These are phyloP conservation scores for Fusarium coicis DNA, from an alignment of 2,329 filamentous ascomycete genomes.

Conservation along the genomic window DNA sequence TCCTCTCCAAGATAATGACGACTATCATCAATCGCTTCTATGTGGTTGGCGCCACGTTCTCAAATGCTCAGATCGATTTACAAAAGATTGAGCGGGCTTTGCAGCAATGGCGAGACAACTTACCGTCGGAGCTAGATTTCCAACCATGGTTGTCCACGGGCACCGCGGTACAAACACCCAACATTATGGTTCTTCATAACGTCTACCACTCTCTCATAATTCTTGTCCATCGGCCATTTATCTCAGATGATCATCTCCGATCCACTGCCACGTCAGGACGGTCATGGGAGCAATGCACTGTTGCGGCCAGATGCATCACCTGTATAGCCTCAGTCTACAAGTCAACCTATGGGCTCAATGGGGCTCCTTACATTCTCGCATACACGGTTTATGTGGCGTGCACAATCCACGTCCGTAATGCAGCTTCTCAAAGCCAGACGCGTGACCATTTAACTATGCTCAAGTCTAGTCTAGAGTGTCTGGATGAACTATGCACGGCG, in stretches of 20 bases:
- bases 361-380: conserved; percentile 9
- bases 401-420: conserved; percentile 11
- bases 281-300: conserved; percentile 10
- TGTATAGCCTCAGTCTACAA: conserved; percentile 6
- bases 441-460: neutral
- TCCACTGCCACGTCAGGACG: neutral
- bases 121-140: neutral
- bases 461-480: neutral
- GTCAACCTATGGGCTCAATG: neutral
- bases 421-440: neutral
- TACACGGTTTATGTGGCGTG: conserved; percentile 13
- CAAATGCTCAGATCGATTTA: neutral
- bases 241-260: conserved; percentile 10
- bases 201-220: conserved; percentile 7
- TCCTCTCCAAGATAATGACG: conserved; percentile 14
- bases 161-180: neutral
- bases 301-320: conserved; percentile 5
- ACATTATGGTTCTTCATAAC: conserved; percentile 12
- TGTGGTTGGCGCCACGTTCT: conserved; percentile 5
- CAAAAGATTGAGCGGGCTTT: conserved; percentile 7
- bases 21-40: conserved; percentile 16
- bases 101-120: neutral
- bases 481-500: conserved; percentile 3
- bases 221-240: conserved; percentile 9
- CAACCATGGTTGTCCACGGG: neutral